These are phyloP conservation scores for Tilletia walkeri DNA, from an alignment of 1,284 basidiomycete species.

Conservation along the genomic window DNA sequence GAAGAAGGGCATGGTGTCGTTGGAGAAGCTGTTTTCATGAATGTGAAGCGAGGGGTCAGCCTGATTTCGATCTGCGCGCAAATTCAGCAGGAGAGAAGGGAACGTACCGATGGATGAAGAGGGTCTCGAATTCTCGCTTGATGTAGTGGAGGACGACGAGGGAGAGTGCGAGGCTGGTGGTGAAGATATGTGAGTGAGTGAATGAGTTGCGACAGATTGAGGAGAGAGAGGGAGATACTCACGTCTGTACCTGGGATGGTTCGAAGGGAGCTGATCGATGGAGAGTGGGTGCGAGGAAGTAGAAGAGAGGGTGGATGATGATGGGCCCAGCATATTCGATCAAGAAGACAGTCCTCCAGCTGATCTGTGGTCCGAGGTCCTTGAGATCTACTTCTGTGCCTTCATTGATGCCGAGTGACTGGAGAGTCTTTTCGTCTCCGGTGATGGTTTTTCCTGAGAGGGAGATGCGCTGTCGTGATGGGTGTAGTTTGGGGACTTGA, in stretches of 20 bases:
- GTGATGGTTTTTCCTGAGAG: conserved; percentile 29
- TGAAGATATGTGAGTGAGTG: too few species aligned
- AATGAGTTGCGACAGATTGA: neutral
- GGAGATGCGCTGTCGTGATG: conserved; percentile 48
- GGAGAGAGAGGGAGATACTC: conserved; percentile 18
- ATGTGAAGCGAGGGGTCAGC: too few species aligned
- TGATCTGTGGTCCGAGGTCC: conserved; percentile 53
- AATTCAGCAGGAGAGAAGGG: too few species aligned
- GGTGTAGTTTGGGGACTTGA: conserved; percentile 29
- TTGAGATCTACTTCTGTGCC: conserved; percentile 47
- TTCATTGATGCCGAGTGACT: conserved; percentile 28
- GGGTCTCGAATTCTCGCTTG: conserved; percentile 89
- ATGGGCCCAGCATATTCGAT: conserved; percentile 69
- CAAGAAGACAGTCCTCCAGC: conserved; percentile 54
- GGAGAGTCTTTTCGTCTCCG: conserved; percentile 38
- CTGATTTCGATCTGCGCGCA: too few species aligned
- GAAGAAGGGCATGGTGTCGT: conserved; percentile 83
- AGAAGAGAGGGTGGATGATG: conserved; percentile 84
- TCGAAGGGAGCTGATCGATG: conserved; percentile 67
- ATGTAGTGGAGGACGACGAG: conserved; percentile 82
- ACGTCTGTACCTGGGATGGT: conserved; percentile 78
- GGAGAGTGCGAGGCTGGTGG: conserved; percentile 70
- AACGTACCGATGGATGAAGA: conserved; percentile 63
- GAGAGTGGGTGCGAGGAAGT: conserved; percentile 68
- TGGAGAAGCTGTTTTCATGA: conserved; percentile 69